These are phyloP conservation scores for Solanum chacoense DNA, from an alignment of 305 asterid species.

Conservation along the genomic window DNA sequence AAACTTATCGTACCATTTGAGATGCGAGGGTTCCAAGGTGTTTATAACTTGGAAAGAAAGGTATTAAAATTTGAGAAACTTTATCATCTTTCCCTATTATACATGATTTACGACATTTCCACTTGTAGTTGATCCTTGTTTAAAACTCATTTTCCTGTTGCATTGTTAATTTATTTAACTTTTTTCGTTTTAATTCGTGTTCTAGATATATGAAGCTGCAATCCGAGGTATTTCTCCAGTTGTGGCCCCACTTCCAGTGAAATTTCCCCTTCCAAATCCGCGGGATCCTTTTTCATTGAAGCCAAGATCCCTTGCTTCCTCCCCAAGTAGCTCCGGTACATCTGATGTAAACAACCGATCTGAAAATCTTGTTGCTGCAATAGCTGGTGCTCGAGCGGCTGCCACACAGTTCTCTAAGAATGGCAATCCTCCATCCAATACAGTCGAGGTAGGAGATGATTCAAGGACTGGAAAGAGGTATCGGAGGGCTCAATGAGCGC, in stretches of 20 bases:
- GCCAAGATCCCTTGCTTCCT: constrained; percentile 50
- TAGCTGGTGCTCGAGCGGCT: constrained; percentile 72
- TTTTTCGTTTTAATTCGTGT: background rate
- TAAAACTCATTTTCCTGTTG: background rate
- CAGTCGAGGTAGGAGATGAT: constrained; percentile 4
- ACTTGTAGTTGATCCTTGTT: background rate
- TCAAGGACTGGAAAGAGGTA: constrained; percentile 23
- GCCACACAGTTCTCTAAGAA: constrained; percentile 64
- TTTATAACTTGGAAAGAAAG: constrained; percentile 82
- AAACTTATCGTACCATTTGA: constrained; percentile 83
- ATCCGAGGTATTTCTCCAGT: constrained; percentile 57
- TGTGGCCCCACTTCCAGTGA: constrained; percentile 45
- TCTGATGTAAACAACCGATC: constrained; percentile 37
- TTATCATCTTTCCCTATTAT: background rate
- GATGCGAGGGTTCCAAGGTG: constrained; percentile 88
- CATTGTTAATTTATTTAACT: background rate
- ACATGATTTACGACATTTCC: background rate
- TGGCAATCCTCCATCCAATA: background rate
- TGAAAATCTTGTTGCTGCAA: constrained; percentile 48
- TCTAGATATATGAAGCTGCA: constrained; percentile 64
- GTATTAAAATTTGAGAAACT: constrained; percentile 20
- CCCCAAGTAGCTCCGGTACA: constrained; percentile 6
- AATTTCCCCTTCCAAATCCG: constrained; percentile 56
- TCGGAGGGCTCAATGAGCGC: constrained; percentile 3
- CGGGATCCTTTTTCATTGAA: constrained; percentile 43